Evolutionary conservation across 1,284 basidiomycete species (phyloP), one percentile per base, ranked within the genome.

Genomic region (Xerocomus cyaneibrunnescens): DNA sequence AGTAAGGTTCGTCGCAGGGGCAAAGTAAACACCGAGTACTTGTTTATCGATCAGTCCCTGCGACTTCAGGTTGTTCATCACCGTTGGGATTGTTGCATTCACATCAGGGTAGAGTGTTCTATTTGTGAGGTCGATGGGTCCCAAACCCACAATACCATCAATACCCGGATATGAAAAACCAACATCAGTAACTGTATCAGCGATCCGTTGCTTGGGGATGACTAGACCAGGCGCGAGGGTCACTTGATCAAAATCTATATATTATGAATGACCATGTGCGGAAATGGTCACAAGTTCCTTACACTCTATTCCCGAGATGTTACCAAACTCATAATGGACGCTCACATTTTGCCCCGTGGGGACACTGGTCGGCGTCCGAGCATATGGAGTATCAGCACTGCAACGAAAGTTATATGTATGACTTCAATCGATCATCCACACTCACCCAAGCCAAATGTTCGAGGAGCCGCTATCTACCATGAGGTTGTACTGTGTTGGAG

Each of bases 391-490:
- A 9, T 53, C 56, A 30, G 46, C 48, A 7, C 67, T 68, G 34
- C 22, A 39, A 46, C 27, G 5, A 38, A 2, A 37, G 35, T 49
- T 1, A 3, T 38, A 34, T 10, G 17, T 21, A 23, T 14, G 12
- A 23, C 10, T 16, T 23, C 22, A 16, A 44, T 22, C 19, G 2
- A 55, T 7, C 27, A 17, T n/a, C 1, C n/a, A 21, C 4, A 53
- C 66, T 46, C 31, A 66, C 68, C 65, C 71, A 32, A 63, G 60
- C 39, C 60, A 70, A 1, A 60, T 70, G 48, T 70, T 72, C 37
- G 67, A 65, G 13, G 67, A 71, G 2, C 68, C 69, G 2, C 69
- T 70, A 37, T 70, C 69, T 1, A 69, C 38, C 6, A 62, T 12
- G 5, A 69, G 50, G 22, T 57, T 56, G 42, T 66, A 66, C 38